A percentile compares a stretch with the other conserved stretches of the same genome.
Evolutionary conservation across 371 early-diverging fungal genomes (phyloP).

Genomic region (Rhizopus sp.): DNA sequence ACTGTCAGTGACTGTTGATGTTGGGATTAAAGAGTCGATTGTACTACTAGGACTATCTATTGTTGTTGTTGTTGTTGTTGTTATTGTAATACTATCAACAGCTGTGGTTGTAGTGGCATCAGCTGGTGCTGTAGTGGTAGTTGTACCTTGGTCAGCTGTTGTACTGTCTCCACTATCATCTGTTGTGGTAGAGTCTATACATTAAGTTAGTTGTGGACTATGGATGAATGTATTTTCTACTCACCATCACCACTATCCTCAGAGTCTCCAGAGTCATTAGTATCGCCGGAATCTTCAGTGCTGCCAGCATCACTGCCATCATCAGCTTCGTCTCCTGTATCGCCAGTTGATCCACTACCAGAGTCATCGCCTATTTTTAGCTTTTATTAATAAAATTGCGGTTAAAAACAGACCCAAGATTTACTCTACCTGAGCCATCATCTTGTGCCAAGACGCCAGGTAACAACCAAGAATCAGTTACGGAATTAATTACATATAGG

Average conservation of each 20-base stretch:
- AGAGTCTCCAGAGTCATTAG: background rate
- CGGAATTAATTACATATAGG: constrained; percentile 5
- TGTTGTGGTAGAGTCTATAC: background rate
- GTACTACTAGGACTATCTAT: background rate
- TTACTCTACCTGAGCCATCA: constrained; percentile 8
- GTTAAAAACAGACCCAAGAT: background rate
- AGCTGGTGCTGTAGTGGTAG: background rate
- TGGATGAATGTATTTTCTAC: no score
- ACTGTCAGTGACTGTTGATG: background rate
- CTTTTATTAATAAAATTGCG: background rate
- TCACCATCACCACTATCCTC: background rate
- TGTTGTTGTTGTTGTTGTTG: constrained; percentile 3
- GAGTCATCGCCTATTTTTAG: background rate
- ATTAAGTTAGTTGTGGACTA: no score
- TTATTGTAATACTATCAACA: background rate
- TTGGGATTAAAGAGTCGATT: no score
- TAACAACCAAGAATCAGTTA: constrained; percentile 15
- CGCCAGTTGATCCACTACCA: background rate
- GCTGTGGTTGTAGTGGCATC: background rate
- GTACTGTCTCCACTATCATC: background rate
- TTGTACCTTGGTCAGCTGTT: background rate
- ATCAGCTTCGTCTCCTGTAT: background rate
- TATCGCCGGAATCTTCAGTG: background rate
- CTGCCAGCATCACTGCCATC: background rate
- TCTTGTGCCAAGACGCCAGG: constrained; percentile 18